phyloP scores from a whole-genome alignment of 2,329 filamentous ascomycete species.

The Curvularia hawaiiensis region DNA sequence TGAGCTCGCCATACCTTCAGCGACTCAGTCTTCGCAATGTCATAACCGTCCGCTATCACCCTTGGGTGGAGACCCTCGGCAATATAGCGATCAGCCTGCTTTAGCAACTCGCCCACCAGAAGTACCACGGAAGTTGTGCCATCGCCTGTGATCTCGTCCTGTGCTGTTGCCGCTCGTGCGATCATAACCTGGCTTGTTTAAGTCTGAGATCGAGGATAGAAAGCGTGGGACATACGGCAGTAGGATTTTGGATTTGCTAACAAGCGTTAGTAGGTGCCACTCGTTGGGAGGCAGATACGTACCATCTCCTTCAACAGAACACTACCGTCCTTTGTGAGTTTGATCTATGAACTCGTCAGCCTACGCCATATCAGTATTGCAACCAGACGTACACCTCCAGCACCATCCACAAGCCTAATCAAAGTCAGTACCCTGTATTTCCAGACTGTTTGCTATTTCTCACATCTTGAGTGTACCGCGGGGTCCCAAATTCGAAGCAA shows the following conservation, averaged over 20 bases:
- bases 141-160: conserved; percentile 98
- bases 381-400: conserved; percentile 57
- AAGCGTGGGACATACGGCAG: conserved; percentile 66
- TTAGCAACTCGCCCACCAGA: conserved; percentile 93
- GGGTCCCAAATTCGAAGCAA: conserved; percentile 95
- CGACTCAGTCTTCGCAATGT: conserved; percentile 92
- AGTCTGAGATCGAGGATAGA: conserved; percentile 3
- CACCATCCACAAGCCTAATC: conserved; percentile 64
- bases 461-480: conserved; percentile 96
- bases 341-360: conserved; percentile 68
- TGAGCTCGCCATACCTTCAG: conserved; percentile 66
- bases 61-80: conserved; percentile 95
- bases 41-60: conserved; percentile 96
- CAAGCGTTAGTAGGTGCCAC: conserved; percentile 17
- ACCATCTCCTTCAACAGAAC: conserved; percentile 74
- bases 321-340: conserved; percentile 98
- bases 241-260: conserved; percentile 95
- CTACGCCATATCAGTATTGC: conserved; percentile 7
- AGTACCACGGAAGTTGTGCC: conserved; percentile 96
- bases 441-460: conserved; percentile 60
- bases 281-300: conserved; percentile 26
- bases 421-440: conserved; percentile 34
- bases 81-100: conserved; percentile 97
- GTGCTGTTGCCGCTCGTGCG: conserved; percentile 85
- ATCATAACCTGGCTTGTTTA: conserved; percentile 63